Evolutionary conservation across 2,329 filamentous ascomycete genomes (phyloP).

Genomic region (Aspergillus chevalieri): DNA sequence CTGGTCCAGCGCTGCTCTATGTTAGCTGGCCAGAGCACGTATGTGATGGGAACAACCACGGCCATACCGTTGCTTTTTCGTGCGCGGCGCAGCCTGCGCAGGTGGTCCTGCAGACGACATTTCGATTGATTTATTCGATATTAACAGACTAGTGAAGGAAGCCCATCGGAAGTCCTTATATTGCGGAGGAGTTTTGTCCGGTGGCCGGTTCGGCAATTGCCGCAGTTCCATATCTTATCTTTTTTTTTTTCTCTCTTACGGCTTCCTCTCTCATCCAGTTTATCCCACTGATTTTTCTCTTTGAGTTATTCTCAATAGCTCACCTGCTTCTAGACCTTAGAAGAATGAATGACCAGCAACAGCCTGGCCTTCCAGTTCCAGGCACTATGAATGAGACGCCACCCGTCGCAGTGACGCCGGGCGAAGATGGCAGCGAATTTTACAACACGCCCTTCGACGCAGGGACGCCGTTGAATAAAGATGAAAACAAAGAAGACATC

Average conservation of each 20-base stretch:
- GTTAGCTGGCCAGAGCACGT: slow-evolving; percentile 11
- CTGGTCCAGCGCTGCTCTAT: slow-evolving; percentile 10
- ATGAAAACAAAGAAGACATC: slow-evolving; percentile 3
- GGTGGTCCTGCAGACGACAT: neutral
- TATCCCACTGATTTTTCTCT: slow-evolving; percentile 8
- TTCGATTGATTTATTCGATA: no score
- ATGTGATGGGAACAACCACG: neutral
- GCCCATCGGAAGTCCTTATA: neutral
- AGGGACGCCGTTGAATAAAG: slow-evolving; percentile 21
- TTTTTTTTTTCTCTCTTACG: slow-evolving; percentile 1
- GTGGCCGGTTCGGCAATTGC: slow-evolving; percentile 21
- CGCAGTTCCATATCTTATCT: slow-evolving; percentile 21
- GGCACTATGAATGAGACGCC: slow-evolving; percentile 14
- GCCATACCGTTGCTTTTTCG: slow-evolving; percentile 26
- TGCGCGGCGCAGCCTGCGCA: slow-evolving; percentile 9
- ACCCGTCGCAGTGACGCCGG: slow-evolving; percentile 23
- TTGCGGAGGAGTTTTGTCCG: slow-evolving; percentile 18
- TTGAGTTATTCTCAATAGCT: neutral
- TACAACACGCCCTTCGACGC: slow-evolving; percentile 34
- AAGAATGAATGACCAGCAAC: slow-evolving; percentile 22
- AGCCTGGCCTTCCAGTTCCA: slow-evolving; percentile 6
- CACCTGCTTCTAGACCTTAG: neutral
- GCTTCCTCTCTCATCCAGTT: neutral
- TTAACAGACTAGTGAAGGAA: neutral
- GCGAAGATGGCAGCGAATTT: slow-evolving; percentile 37